Percentiles rank a stretch among this genome's conserved stretches.
Evolutionary conservation across 1,284 basidiomycete genomes (phyloP).

Genomic region (Mycosarcoma mackinlayi): DNA sequence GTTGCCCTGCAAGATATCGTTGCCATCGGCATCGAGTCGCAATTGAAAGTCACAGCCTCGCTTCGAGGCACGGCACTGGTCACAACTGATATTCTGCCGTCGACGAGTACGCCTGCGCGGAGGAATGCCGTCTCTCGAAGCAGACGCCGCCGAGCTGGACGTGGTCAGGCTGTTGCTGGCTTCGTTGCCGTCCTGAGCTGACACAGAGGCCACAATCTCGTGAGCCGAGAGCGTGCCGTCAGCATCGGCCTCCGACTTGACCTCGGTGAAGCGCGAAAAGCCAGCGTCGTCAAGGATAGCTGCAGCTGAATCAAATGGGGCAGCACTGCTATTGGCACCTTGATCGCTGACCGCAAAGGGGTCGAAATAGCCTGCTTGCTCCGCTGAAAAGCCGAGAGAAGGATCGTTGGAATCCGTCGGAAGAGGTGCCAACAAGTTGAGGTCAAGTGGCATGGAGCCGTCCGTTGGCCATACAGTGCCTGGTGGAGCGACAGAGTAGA

Average conservation of each 20-base stretch:
- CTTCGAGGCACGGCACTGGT: conserved; percentile 52
- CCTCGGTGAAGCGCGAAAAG: conserved; percentile 28
- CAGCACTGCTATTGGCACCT: not conserved
- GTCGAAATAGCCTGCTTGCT: conserved; percentile 19
- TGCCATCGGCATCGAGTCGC: conserved; percentile 47
- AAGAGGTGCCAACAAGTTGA: conserved; percentile 7
- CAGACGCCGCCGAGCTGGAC: conserved; percentile 10
- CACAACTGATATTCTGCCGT: conserved; percentile 54
- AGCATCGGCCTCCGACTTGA: conserved; percentile 20
- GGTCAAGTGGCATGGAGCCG: conserved; percentile 28
- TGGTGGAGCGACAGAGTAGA: conserved; percentile 43
- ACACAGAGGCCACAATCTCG: not conserved
- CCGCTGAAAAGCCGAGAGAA: conserved; percentile 10
- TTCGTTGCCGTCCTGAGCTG: conserved; percentile 1
- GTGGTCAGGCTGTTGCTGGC: not conserved
- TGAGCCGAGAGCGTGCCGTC: not conserved
- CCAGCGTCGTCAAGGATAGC: conserved; percentile 39
- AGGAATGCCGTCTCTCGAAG: conserved; percentile 31
- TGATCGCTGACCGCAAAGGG: conserved; percentile 8
- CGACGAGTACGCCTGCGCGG: conserved; percentile 42
- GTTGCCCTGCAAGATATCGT: conserved; percentile 19
- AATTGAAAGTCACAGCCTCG: conserved; percentile 52
- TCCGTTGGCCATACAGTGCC: conserved; percentile 14
- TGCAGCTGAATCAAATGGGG: conserved; percentile 31
- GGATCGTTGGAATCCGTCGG: conserved; percentile 17